These are phyloP conservation scores for Globisporangium takayamanum DNA, from an alignment of 352 stramenopile species.

Conservation along the genomic window DNA sequence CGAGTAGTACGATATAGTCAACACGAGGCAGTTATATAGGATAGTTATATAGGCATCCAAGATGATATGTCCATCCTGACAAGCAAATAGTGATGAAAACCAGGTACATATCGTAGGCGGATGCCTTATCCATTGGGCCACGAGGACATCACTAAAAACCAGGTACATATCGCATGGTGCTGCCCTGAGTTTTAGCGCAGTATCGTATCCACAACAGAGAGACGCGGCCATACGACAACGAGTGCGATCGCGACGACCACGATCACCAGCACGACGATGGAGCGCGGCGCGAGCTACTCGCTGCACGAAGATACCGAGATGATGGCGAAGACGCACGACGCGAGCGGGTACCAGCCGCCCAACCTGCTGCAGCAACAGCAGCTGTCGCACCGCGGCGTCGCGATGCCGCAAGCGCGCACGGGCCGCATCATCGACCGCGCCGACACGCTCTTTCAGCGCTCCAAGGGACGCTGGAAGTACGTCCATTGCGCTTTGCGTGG, in stretches of 20 bases:
- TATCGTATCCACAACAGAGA: neutral
- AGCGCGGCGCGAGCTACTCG: constrained; percentile 38
- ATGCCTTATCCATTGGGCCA: no score
- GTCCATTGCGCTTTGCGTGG: constrained; percentile 11
- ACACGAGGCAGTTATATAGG: no score
- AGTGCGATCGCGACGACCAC: neutral
- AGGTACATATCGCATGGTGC: no score
- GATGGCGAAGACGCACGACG: constrained; percentile 10
- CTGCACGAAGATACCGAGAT: constrained; percentile 34
- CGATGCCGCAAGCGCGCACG: constrained; percentile 21
- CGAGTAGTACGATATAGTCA: no score
- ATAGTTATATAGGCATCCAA: no score
- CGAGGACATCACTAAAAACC: no score
- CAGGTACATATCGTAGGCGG: no score
- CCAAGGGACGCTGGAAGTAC: constrained; percentile 76
- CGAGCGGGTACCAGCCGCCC: constrained; percentile 15
- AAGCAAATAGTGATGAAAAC: no score
- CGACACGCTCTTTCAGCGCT: constrained; percentile 56
- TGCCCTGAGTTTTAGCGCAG: no score
- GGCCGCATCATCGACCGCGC: constrained; percentile 70
- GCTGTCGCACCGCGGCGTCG: constrained; percentile 4
- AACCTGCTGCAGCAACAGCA: constrained; percentile 2
- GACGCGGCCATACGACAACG: neutral
- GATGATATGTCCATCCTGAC: no score
- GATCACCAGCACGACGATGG: constrained; percentile 18